Evolutionary conservation across 73 alveolate species (phyloP).

Genomic region (Effrenium voratum): DNA sequence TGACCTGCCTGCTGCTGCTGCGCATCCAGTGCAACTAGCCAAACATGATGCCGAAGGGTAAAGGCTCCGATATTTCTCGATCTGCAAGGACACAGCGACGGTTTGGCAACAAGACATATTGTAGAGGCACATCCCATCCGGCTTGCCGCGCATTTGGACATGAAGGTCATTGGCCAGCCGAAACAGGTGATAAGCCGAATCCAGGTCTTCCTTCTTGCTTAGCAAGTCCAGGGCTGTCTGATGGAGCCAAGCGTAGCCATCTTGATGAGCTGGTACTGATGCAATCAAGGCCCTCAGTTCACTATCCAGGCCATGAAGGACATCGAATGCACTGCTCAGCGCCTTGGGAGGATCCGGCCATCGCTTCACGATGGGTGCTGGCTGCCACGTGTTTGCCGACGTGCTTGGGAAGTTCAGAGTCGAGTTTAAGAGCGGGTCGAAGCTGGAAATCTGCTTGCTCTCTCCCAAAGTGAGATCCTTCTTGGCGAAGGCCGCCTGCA

Average conservation of each 20-base stretch:
- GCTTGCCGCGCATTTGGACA: conserved; percentile 34
- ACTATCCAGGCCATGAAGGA: conserved; percentile 33
- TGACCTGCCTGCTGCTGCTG: conserved; percentile 29
- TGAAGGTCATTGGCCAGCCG: conserved; percentile 61
- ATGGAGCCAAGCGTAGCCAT: conserved; percentile 53
- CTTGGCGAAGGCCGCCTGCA: conserved; percentile 62
- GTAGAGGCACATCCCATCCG: conserved; percentile 35
- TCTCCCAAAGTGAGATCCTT: conserved; percentile 11
- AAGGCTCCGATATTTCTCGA: conserved; percentile 19
- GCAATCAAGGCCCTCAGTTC: conserved; percentile 26
- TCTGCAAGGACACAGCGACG: conserved; percentile 57
- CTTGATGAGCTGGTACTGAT: conserved; percentile 16
- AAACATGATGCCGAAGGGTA: conserved; percentile 22
- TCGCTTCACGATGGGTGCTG: too few species aligned
- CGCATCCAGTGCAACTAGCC: conserved; percentile 45
- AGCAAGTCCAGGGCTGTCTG: conserved; percentile 50
- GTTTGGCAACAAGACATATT: conserved; percentile 81
- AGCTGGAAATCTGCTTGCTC: background rate
- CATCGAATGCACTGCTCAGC: conserved; percentile 41
- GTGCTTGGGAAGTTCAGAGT: conserved; percentile 7
- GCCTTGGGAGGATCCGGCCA: conserved; percentile 15
- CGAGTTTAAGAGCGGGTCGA: background rate
- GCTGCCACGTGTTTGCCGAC: background rate
- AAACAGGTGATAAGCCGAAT: conserved; percentile 67
- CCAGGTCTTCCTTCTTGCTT: conserved; percentile 17